Base-by-base conservation (phyloP, 1,284 basidiomycete genomes). In the Naganishia albida region DNA sequence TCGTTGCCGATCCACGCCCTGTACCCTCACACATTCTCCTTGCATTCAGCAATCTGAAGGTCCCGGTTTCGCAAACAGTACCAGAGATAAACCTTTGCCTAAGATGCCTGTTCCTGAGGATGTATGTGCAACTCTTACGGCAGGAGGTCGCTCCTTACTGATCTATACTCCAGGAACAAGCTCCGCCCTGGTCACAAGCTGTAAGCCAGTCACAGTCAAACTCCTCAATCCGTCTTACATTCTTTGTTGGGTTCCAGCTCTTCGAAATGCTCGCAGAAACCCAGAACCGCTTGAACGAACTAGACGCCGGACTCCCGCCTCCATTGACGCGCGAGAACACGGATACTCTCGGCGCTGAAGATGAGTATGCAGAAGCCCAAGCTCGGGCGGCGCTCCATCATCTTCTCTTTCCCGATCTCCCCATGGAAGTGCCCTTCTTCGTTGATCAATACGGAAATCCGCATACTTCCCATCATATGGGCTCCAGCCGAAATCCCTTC, bases 181-280 rank as follows among this genome's bases (percentile, higher is more conserved):
- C 72, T 1, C 75, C 75, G 2, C 57, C 63, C 2, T 77, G 75
- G 75, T 75, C 71, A 1, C 67, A 70, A 63, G 69, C 73, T 16
- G 75, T 77, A 46, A 68, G 72, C 65, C 1, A 12, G 4, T 7
- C 48, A 16, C 7, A 30, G 43, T 13, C 20, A 3, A 49, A 10
- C 18, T 30, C 40, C 8, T 15, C 10, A 16, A 18, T 26, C 7
- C 42, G 18, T 18, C 13, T 25, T 25, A 20, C 28, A 52, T 26
- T 12, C 20, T 48, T 20, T 23, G 8, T 51, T 42, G 1, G 23
- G 30, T 40, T n/a, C 2, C 39, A 68, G 67, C 64, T 68, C 23
- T 68, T 68, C 26, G 59, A 65, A 12, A 68, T 68, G 67, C 60
- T 68, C 2, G 64, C 64, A 18, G 50, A 65, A 34, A 65, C 67